phyloP scores from a whole-genome alignment of 495 filamentous ascomycete genomes.

The Jackrogersella minutella region DNA sequence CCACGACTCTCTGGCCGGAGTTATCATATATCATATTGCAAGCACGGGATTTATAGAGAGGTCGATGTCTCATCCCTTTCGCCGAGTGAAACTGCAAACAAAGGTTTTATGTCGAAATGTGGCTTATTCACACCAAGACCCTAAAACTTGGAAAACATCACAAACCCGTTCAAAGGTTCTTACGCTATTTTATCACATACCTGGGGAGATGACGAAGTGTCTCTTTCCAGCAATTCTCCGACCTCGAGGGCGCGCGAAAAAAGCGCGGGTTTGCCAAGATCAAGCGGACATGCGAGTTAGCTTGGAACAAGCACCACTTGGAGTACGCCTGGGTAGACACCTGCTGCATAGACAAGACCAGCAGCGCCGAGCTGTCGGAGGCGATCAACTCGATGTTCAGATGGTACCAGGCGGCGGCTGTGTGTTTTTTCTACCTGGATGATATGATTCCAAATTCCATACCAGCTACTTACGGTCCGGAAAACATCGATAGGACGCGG shows the following conservation, averaged over 20 bases:
- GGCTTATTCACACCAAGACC: conserved; percentile 43
- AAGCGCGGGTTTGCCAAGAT: conserved; percentile 44
- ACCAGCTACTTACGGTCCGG: neutral
- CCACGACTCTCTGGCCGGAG: neutral
- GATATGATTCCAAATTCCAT: conserved; percentile 22
- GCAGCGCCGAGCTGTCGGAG: conserved; percentile 41
- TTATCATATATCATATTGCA: neutral
- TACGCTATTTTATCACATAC: conserved; percentile 54
- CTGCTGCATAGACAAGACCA: conserved; percentile 48
- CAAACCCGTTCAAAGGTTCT: neutral
- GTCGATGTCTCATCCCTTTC: neutral
- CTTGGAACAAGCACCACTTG: conserved; percentile 3
- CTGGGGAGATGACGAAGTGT: conserved; percentile 49
- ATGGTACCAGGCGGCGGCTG: conserved; percentile 43
- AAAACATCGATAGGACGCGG: neutral
- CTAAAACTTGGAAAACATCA: conserved; percentile 39
- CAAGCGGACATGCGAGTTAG: conserved; percentile 18
- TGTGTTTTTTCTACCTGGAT: conserved; percentile 48
- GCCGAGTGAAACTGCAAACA: neutral
- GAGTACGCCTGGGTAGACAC: conserved; percentile 44
- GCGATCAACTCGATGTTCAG: conserved; percentile 46
- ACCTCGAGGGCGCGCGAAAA: conserved; percentile 15
- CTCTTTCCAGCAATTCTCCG: conserved; percentile 42
- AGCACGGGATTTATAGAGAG: neutral
- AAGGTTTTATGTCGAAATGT: conserved; percentile 35